Evolutionary conservation across 768 basidiomycete genomes (phyloP), one percentile per base, ranked within the genome.

Genomic region (Trametes coccinea): DNA sequence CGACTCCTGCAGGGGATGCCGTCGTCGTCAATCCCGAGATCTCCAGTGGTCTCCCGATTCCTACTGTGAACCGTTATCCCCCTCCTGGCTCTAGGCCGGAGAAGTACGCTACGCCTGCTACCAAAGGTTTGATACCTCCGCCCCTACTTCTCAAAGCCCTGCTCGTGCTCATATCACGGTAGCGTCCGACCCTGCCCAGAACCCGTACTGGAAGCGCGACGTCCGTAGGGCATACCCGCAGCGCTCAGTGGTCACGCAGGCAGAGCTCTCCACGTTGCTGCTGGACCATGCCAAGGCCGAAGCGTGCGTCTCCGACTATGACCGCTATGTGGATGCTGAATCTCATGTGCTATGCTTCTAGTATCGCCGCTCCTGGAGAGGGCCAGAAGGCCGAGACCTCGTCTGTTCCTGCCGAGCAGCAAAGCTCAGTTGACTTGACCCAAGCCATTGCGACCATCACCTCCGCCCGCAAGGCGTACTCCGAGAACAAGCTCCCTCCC

Each of bases 181-280:
- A 92, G 92, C 91, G 27, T 93, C 92, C 45, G 92, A 94, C 75
- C 84, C 84, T 41, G 92, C 92, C 34, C 83, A 92, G 78, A 93
- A 93, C 74, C 91, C 90, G 58, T 98, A 98, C 82, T 95, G 90
- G 88, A 96, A 96, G 76, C 91, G 95, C 63, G 95, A 97, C 76
- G 91, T 95, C 69, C 87, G 94, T 59, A 87, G 95, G 53, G 86
- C 86, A 39, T 97, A 95, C 75, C 93, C 95, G n/a, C 92, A 89
- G 67, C 86, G 94, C 31, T 95, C 93, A 2, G 86, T 93, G 17
- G 81, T 98, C 60, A 92, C 92, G 4, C 95, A 98, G 77, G 71
- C 83, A 5, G 88, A 95, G 68, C 78, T 97, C 29, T 88, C 95
- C 0, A 77, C 83, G 29, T 76, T 98, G 63, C 82, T 98, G 47